phyloP scores from a whole-genome alignment of 768 basidiomycete genomes.

The Podaxis mareebaensis region DNA sequence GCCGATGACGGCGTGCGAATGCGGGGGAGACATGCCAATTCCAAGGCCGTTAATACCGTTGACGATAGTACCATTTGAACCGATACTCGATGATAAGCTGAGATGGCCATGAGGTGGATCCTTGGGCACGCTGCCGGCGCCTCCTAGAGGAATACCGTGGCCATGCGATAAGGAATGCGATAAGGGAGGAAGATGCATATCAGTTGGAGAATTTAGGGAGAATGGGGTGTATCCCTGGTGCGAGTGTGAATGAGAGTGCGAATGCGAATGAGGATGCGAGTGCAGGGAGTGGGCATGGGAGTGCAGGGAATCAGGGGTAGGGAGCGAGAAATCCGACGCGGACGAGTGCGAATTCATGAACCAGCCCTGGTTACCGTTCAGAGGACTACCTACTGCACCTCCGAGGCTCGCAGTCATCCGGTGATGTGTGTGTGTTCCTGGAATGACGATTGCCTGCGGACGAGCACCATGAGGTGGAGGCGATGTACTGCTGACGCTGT shows the following conservation, averaged over 20 bases:
- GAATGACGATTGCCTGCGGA: conserved; percentile 75
- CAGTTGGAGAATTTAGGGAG: conserved; percentile 27
- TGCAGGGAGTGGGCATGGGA: conserved; percentile 29
- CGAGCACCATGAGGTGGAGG: conserved; percentile 47
- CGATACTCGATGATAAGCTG: conserved; percentile 12
- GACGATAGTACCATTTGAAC: conserved; percentile 17
- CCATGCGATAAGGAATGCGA: conserved; percentile 11
- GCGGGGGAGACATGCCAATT: conserved; percentile 7
- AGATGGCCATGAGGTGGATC: conserved; percentile 13
- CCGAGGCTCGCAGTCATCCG: conserved; percentile 12
- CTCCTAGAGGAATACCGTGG: conserved; percentile 2
- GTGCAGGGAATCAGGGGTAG: conserved; percentile 27
- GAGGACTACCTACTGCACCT: conserved; percentile 3
- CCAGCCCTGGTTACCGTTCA: conserved; percentile 13
- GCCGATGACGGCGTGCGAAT: conserved; percentile 7
- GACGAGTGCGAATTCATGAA: conserved; percentile 13
- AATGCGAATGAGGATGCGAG: conserved; percentile 23
- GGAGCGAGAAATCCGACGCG: conserved; percentile 16
- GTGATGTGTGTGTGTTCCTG: conserved; percentile 26
- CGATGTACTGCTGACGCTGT: conserved; percentile 57
- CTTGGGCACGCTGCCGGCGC: conserved; percentile 10
- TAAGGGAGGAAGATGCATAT: conserved; percentile 16
- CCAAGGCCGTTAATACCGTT: conserved; percentile 18
- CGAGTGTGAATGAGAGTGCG: conserved; percentile 30
- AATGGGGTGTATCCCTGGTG: conserved; percentile 30